Conservation (phyloP, 2,329 filamentous ascomycete genomes). For the Sarocladium brachiariae region DNA sequence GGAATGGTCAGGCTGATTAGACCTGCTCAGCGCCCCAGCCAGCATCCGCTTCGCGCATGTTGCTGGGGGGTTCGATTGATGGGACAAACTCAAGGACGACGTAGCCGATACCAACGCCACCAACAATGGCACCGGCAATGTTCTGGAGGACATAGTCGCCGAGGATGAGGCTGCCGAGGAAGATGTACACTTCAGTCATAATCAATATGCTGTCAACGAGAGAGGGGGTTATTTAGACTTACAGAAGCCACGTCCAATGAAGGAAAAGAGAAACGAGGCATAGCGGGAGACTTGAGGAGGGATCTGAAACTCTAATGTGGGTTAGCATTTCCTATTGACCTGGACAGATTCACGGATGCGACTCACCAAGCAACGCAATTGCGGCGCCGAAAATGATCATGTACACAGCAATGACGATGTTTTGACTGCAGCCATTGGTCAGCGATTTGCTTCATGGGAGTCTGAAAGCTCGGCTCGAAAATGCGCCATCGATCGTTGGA, state of each 20-base stretch:
- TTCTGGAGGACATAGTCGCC: slow-evolving; percentile 59
- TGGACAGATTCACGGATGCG: neutral
- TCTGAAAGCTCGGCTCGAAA: neutral
- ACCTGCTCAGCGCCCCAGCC: slow-evolving; percentile 75
- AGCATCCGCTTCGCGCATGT: slow-evolving; percentile 72
- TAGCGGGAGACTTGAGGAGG: slow-evolving; percentile 89
- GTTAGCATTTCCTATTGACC: slow-evolving; percentile 18
- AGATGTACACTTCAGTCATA: slow-evolving; percentile 73
- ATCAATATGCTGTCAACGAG: slow-evolving; percentile 11
- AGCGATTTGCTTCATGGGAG: neutral
- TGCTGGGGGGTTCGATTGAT: slow-evolving; percentile 71
- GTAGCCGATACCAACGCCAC: slow-evolving; percentile 73
- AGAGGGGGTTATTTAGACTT: slow-evolving; percentile 36
- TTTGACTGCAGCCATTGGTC: neutral
- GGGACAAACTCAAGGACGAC: slow-evolving; percentile 68
- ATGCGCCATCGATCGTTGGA: neutral
- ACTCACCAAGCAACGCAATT: slow-evolving; percentile 57
- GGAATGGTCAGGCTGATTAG: slow-evolving; percentile 30
- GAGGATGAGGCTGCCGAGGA: slow-evolving; percentile 81
- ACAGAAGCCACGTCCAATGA: slow-evolving; percentile 93
- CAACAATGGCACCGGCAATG: slow-evolving; percentile 72
- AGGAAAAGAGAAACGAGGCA: slow-evolving; percentile 96
- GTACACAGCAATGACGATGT: slow-evolving; percentile 76
- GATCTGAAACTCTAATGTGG: slow-evolving; percentile 73
- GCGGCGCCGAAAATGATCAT: slow-evolving; percentile 84